phyloP scores from a whole-genome alignment of 805 yeast species.

The Osmozyma mogii region DNA sequence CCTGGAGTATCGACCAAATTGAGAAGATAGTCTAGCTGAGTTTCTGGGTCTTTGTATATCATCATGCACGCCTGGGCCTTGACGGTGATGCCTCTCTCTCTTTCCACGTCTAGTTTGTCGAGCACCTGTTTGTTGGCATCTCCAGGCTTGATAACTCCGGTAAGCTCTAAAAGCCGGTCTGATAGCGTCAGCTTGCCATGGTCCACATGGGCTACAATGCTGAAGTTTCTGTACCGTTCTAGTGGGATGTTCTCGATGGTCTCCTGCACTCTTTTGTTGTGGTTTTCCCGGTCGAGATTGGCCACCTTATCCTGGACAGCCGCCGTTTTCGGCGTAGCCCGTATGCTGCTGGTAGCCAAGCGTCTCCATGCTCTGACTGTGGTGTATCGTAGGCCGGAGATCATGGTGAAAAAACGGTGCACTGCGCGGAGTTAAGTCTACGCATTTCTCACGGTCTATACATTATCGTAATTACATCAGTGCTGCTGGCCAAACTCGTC shows the following conservation, averaged over 20 bases:
- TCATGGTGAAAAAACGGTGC: too few species aligned
- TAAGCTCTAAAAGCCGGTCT: slow-evolving; percentile 78
- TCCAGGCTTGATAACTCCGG: slow-evolving; percentile 80
- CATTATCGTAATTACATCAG: too few species aligned
- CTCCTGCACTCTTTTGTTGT: slow-evolving; percentile 33
- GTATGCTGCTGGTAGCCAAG: too few species aligned
- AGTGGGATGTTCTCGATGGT: slow-evolving; percentile 75
- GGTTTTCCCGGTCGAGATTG: slow-evolving; percentile 25
- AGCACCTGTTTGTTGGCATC: slow-evolving; percentile 67
- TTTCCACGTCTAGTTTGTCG: slow-evolving; percentile 87
- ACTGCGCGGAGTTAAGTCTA: too few species aligned
- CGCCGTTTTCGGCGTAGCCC: slow-evolving; percentile 9
- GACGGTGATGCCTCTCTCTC: slow-evolving; percentile 94
- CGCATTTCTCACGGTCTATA: too few species aligned
- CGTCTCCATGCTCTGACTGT: too few species aligned
- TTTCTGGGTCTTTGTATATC: slow-evolving; percentile 58
- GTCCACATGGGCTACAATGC: slow-evolving; percentile 95
- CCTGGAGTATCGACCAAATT: slow-evolving; percentile 98
- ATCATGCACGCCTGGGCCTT: slow-evolving; percentile 96
- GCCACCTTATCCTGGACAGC: slow-evolving; percentile 20
- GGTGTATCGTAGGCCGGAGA: too few species aligned
- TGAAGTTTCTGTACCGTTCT: slow-evolving; percentile 78
- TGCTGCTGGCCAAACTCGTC: slow-evolving; percentile 54
- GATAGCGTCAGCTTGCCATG: slow-evolving; percentile 85
- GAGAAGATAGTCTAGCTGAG: slow-evolving; percentile 66